Evolutionary conservation across 306 rosid genomes (phyloP), one percentile per base, ranked within the genome.

Genomic region (Glycine latifolia): DNA sequence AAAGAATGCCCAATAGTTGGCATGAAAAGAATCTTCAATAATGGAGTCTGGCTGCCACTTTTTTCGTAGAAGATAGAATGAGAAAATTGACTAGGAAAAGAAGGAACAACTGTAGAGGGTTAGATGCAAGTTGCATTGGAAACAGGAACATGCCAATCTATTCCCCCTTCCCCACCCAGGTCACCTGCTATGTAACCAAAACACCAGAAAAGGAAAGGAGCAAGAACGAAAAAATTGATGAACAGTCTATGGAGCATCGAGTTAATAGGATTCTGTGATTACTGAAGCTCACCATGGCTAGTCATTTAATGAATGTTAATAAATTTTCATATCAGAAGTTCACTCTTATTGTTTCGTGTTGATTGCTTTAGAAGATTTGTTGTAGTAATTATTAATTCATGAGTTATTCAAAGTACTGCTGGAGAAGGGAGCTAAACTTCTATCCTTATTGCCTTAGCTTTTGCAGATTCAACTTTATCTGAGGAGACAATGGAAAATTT

Each of bases 401-500:
- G 62, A 67, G 56, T 63, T 69, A 66, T 70, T 58, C 20, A 35
- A 67, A 47, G 39, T 17, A 31, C 50, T 58, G 0, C 37, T 56
- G 13, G 63, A 65, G 70, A 77, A 66, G 58, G 67, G 75, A 59
- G 66, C 83, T 79, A 46, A 84, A 69, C 5, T 79, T 60, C 71
- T 80, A 55, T 67, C 33, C 43, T 67, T 71, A 16, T 82, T 71
- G 72, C 78, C 68, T 62, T 82, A 67, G 78, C 67, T 81, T 86
- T 61, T 61, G 87, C 86, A 87, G 97, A 77, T 88, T 82, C 91
- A 73, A 79, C 86, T 50, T 75, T 92, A 9, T 88, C 98, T 0
- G 96, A 91, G 89, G 95, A 87, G 75, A 88, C 81, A 48, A 54
- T 89, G 66, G 85, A 90, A 70, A 94, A 91, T 61, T 11, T 87